These are phyloP conservation scores for Gossypium anomalum DNA, from an alignment of 345 rosid species.

Conservation along the genomic window DNA sequence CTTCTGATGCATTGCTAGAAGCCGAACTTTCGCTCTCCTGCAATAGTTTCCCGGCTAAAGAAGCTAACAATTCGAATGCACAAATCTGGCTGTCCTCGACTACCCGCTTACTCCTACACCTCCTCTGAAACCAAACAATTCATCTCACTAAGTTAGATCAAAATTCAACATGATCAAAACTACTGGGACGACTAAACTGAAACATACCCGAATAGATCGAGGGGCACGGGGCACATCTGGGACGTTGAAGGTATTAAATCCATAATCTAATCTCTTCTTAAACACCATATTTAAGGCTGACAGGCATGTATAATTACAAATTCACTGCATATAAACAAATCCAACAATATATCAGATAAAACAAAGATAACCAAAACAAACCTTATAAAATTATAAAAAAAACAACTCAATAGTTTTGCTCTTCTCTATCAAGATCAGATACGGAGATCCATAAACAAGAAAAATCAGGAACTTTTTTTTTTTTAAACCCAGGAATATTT, in stretches of 20 bases:
- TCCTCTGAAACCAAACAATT: conserved; percentile 41
- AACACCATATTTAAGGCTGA: conserved; percentile 57
- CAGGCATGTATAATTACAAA: conserved; percentile 32
- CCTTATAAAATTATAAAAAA: background rate
- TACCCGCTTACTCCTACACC: conserved; percentile 33
- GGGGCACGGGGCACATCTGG: conserved; percentile 71
- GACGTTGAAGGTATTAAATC: conserved; percentile 51
- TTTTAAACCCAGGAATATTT: background rate
- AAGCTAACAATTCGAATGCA: conserved; percentile 84
- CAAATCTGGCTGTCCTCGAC: conserved; percentile 47
- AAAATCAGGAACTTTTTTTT: background rate
- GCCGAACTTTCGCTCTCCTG: conserved; percentile 82
- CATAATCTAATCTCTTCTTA: conserved; percentile 59
- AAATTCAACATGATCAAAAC: conserved; percentile 3
- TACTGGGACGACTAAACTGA: background rate
- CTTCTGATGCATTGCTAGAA: conserved; percentile 62
- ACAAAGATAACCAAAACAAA: conserved; percentile 4
- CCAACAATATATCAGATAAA: conserved; percentile 10
- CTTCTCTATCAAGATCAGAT: background rate
- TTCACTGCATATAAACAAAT: conserved; percentile 30
- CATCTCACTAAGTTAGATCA: conserved; percentile 20
- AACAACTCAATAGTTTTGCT: conserved; percentile 3
- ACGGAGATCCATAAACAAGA: conserved; percentile 7
- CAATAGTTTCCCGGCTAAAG: conserved; percentile 75
- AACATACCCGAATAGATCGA: conserved; percentile 75